phyloP scores from a whole-genome alignment of 2,329 filamentous ascomycete species.

The Dactylellina drechsleri region DNA sequence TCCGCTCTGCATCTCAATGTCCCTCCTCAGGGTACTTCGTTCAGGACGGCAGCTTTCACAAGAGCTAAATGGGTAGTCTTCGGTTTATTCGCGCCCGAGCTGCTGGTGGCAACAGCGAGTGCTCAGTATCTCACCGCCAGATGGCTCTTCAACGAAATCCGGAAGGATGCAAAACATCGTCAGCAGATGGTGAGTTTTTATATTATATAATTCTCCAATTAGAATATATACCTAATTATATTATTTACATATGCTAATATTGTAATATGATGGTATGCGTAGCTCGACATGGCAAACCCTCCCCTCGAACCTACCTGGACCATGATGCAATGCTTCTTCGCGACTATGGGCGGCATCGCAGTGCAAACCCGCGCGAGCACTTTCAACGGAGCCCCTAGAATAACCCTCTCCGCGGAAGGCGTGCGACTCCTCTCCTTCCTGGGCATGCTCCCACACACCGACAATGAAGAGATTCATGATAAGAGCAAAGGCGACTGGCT shows the following conservation, averaged over 20 bases:
- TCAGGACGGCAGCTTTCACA: constrained; percentile 50
- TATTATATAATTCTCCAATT: no score
- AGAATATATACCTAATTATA: no score
- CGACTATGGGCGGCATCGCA: constrained; percentile 51
- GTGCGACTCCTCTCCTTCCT: constrained; percentile 41
- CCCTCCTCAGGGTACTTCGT: constrained; percentile 53
- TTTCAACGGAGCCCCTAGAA: constrained; percentile 30
- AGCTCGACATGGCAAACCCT: constrained; percentile 39
- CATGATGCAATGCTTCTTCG: constrained; percentile 52
- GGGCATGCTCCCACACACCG: constrained; percentile 51
- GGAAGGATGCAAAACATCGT: constrained; percentile 41
- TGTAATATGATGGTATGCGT: neutral
- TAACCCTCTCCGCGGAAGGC: constrained; percentile 35
- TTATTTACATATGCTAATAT: constrained; percentile 1
- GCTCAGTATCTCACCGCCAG: constrained; percentile 51
- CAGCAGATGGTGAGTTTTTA: constrained; percentile 19
- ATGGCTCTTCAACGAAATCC: constrained; percentile 37
- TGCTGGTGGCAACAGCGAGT: constrained; percentile 59
- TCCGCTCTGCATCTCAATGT: constrained; percentile 62
- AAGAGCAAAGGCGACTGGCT: constrained; percentile 59
- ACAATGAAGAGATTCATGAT: constrained; percentile 56
- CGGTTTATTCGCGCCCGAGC: constrained; percentile 60
- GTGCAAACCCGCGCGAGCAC: constrained; percentile 39
- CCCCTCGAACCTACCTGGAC: constrained; percentile 38
- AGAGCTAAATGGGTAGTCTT: constrained; percentile 60